A percentile compares a stretch with the other conserved stretches of the same genome.
These are phyloP conservation scores for Pseudocercospora macadamiae DNA, from an alignment of 2,329 filamentous ascomycete species.

Conservation along the genomic window DNA sequence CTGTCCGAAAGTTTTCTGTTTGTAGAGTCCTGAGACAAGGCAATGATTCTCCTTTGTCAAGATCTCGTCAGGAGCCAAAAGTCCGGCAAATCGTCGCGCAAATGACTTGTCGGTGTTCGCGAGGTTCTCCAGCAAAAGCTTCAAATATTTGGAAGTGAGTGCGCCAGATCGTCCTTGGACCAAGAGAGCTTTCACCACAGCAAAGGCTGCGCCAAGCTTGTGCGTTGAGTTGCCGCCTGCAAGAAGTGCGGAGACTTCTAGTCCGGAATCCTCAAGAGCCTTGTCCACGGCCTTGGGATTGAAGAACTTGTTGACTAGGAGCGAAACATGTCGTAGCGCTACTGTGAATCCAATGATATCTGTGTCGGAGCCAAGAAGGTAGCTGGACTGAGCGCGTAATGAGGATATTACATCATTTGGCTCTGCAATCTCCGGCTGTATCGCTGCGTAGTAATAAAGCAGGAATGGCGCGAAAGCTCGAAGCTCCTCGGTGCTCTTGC, in stretches of 20 bases:
- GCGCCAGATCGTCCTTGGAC: conserved; percentile 56
- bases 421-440: conserved; percentile 36
- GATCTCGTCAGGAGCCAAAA: conserved; percentile 64
- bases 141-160: conserved; percentile 46
- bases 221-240: conserved; percentile 40
- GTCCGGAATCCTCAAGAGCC: conserved; percentile 32
- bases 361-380: conserved; percentile 21
- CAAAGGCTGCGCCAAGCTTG: conserved; percentile 61
- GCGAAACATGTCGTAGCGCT: conserved; percentile 48
- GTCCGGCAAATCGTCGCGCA: conserved; percentile 61
- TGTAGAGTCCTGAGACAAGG: conserved; percentile 63
- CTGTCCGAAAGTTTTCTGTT: conserved; percentile 65
- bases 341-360: conserved; percentile 23
- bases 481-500: conserved; percentile 11
- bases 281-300: conserved; percentile 44
- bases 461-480: conserved; percentile 31
- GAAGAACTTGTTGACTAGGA: conserved; percentile 54
- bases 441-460: conserved; percentile 38
- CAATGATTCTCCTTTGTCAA: conserved; percentile 64
- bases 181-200: conserved; percentile 63
- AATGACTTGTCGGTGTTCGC: conserved; percentile 49
- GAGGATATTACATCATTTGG: conserved; percentile 31
- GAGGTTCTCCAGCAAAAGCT: conserved; percentile 54
- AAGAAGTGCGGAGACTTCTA: conserved; percentile 45
- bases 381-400: conserved; percentile 28